These are phyloP conservation scores for Diaporthe batatas DNA, from an alignment of 2,329 filamentous ascomycete species.

Conservation along the genomic window DNA sequence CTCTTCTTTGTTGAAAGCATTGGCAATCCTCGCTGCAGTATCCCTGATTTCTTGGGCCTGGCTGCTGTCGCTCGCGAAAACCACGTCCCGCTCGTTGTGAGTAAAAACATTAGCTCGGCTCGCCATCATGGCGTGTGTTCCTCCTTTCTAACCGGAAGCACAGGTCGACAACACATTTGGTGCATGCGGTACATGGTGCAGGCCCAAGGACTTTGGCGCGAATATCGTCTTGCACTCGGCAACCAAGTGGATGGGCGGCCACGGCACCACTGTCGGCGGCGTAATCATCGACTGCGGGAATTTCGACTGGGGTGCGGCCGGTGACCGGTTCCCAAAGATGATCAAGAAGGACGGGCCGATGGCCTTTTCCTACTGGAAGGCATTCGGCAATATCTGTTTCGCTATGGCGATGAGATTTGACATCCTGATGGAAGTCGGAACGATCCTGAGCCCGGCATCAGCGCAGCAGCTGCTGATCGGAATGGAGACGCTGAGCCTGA, in stretches of 20 bases:
- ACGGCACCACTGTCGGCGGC: conserved; percentile 91
- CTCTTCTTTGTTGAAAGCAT: conserved; percentile 93
- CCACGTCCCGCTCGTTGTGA: conserved; percentile 73
- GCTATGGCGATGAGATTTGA: conserved; percentile 90
- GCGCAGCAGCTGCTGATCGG: conserved; percentile 93
- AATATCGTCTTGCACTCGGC: conserved; percentile 96
- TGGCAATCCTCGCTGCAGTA: conserved; percentile 93
- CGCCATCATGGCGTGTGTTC: no score
- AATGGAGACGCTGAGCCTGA: conserved; percentile 88
- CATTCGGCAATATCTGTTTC: conserved; percentile 86
- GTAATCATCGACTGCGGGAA: conserved; percentile 89
- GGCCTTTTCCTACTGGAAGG: conserved; percentile 93
- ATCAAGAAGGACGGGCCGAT: conserved; percentile 92
- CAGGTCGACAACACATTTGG: conserved; percentile 91
- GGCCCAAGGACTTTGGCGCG: conserved; percentile 89
- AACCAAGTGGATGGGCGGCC: conserved; percentile 97
- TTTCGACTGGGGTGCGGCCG: conserved; percentile 93
- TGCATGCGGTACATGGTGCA: conserved; percentile 88
- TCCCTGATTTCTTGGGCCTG: conserved; percentile 91
- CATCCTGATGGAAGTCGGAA: conserved; percentile 87
- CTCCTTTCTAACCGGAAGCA: fast-evolving
- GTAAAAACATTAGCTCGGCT: background rate
- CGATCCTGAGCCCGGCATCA: conserved; percentile 87
- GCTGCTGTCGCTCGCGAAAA: conserved; percentile 80
- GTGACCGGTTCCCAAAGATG: conserved; percentile 90